Evolutionary conservation across 441 rosid species (phyloP), one percentile per base, ranked within the genome.

Genomic region (Capsella rubella): DNA sequence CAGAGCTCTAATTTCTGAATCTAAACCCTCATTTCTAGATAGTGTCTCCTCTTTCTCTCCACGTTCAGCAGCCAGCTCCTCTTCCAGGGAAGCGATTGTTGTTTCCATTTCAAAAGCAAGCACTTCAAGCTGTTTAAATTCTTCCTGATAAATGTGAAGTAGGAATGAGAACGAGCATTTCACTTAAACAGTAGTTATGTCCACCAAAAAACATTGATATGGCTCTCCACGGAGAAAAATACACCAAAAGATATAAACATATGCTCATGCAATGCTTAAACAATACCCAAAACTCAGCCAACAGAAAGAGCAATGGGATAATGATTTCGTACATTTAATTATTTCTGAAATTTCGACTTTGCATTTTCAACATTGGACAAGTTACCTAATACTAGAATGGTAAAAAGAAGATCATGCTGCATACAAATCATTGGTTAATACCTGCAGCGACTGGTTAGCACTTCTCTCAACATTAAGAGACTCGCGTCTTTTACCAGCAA

Each of bases 81-180:
- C 93, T 73, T 89, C 96, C 78, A 92, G 68, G 71, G 97, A 86
- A 82, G 90, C 95, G 80, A 89, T 88, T 54, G 90, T 83, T 78
- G 93, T 77, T 80, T 95, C 97, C 98, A 90, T 90, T 80, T 95
- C 98, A 89, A 90, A 89, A 57, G 93, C 93, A 77, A 87, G 89
- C 76, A 88, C 89, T 86, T 92, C 99, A 72, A 95, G 81, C 77
- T 81, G 80, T 74, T 47, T 82, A 77, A 85, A 87, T 4, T 92
- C 97, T 72, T 92, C 99, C 99, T 95, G 77, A 78, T 67, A 81
- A 73, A 72, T 21, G 59, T 56, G 71, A 77, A 47, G 57, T 63
- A 52, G 55, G 42, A 60, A 64, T 57, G 69, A 69, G 54, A 29
- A 42, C 8, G 14, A 37, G 47, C 65, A 40, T 53, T 29, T 25